Evolutionary conservation across 371 early-diverging fungal genomes (phyloP).

Genomic region (Fennellomyces sp.): DNA sequence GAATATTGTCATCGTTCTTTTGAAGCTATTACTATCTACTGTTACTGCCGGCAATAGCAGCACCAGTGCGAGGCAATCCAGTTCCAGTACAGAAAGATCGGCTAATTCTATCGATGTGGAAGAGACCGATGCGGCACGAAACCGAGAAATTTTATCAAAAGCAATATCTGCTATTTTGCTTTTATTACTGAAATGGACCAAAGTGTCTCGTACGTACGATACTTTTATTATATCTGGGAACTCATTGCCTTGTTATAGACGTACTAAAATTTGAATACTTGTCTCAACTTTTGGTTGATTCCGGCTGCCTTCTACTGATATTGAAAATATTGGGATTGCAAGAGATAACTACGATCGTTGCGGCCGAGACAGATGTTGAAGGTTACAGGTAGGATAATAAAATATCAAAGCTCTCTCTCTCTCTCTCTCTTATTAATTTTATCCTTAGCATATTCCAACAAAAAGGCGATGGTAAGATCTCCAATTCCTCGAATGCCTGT

Average conservation of each 20-base stretch:
- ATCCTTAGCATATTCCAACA: conserved; percentile 37
- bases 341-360: conserved; percentile 58
- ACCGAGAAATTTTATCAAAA: conserved; percentile 78
- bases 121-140: conserved; percentile 55
- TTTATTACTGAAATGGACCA: conserved; percentile 70
- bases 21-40: conserved; percentile 50
- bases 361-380: conserved; percentile 62
- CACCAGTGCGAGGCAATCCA: background rate
- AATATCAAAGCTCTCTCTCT: background rate
- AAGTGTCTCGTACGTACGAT: conserved; percentile 60
- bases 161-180: conserved; percentile 74
- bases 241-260: conserved; percentile 39
- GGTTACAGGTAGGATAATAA: conserved; percentile 51
- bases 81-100: background rate
- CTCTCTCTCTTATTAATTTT: too few relatives aligned
- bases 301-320: conserved; percentile 79
- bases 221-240: background rate
- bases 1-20: conserved; percentile 49
- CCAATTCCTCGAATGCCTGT: background rate
- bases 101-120: conserved; percentile 34
- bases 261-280: conserved; percentile 79
- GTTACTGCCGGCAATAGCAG: conserved; percentile 21
- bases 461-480: background rate
- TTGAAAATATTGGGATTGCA: conserved; percentile 82
- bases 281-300: conserved; percentile 79